Evolutionary conservation across 768 basidiomycete genomes (phyloP), one percentile per base, ranked within the genome.

Genomic region (Ramaria sp.): DNA sequence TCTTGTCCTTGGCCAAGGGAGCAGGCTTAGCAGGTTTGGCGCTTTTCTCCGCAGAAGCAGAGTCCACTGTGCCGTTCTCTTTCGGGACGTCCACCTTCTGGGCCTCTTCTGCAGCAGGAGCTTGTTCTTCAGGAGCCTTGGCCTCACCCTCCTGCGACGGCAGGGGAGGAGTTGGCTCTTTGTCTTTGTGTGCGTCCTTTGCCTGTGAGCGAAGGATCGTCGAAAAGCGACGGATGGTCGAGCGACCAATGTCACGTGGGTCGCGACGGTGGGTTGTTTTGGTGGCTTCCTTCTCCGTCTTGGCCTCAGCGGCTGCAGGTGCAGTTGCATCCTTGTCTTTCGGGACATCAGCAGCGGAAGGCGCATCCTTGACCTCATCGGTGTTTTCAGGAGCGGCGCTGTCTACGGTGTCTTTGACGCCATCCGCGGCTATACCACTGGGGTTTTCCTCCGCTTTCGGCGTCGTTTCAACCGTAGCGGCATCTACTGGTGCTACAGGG

Each of bases 211-310:
- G 42, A 16, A 55, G 34, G 18, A 55, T 55, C 5, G 43, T 45
- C 22, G 53, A 55, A 22, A 55, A 55, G 24, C 53, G 53, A 15
- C 36, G 42, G 39, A 55, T 55, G 22, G 53, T 55, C 6, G 45
- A 47, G 2, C n/a, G 51, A 27, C 51, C 51, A 20, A 52, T 52
- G 25, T 52, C 51, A 20, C 51, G 51, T 3, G 51, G 28, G 39
- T 41, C 20, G 41, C 28, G 38, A 27, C 37, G 25, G 18, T 20
- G 22, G 22, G 51, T 27, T 28, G 34, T 6, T 18, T 22, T 9
- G 41, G n/a, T 12, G 38, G 2, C 34, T 3, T 50, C 34, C 28
- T 50, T 50, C 28, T 32, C 34, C 32, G 48, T 36, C 30, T 50
- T 28, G 1, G 2, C 16, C 48, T 50, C 34, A 15, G 48, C 32